phyloP scores from a whole-genome alignment of 441 rosid species.

The Brassica balearica region DNA sequence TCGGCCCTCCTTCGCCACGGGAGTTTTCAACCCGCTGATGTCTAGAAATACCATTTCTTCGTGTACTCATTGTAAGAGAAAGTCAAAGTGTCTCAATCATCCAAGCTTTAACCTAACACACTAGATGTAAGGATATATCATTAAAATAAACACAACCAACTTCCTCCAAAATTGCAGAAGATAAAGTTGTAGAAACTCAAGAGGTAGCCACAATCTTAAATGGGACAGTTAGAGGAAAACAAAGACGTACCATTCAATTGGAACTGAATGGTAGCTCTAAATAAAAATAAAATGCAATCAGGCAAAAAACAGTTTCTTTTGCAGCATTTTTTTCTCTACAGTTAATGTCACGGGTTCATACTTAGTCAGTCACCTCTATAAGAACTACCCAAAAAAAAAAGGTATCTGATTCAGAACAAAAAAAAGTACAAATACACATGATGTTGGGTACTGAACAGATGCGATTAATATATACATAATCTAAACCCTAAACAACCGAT shows the following conservation, averaged over 20 bases:
- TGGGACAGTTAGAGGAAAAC: constrained; percentile 2
- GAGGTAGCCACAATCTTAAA: constrained; percentile 5
- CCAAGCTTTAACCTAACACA: constrained; percentile 56
- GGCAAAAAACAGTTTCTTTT: no score
- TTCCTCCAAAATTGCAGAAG: background rate
- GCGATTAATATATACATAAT: background rate
- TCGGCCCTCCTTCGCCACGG: constrained; percentile 76
- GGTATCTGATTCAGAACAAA: background rate
- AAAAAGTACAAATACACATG: background rate
- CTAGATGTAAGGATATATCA: constrained; percentile 25
- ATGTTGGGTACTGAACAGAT: constrained; percentile 11
- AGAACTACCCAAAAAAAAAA: background rate
- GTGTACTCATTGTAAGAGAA: constrained; percentile 64
- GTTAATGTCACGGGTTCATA: background rate
- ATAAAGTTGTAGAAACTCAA: background rate
- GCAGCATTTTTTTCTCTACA: background rate
- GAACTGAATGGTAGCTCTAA: no score
- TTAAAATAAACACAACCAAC: background rate
- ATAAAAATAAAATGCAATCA: no score
- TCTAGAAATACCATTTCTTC: constrained; percentile 51
- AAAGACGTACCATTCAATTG: no score
- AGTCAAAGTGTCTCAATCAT: constrained; percentile 46
- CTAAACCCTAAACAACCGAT: constrained; percentile 9
- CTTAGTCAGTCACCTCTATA: background rate
- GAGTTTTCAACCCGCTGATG: constrained; percentile 51